Percentiles rank a stretch among this genome's conserved stretches.
phyloP scores from a whole-genome alignment of 768 basidiomycete genomes.

The Strobilomyces confusus region DNA sequence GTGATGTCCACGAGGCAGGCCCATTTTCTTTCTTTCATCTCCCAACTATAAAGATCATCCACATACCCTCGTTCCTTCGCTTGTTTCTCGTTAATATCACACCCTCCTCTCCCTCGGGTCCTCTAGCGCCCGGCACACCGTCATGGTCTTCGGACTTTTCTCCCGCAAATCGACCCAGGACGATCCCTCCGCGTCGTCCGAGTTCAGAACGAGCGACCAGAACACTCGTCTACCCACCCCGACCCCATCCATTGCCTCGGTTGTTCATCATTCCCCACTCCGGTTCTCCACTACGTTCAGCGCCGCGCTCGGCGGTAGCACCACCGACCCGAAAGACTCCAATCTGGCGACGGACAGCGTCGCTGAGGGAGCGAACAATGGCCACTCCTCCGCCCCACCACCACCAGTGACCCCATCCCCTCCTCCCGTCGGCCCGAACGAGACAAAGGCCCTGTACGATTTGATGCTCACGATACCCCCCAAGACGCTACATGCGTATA shows the following conservation, averaged over 20 bases:
- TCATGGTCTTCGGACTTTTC: constrained; percentile 43
- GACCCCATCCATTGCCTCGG: constrained; percentile 45
- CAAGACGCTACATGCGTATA: constrained; percentile 62
- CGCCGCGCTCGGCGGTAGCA: constrained; percentile 16
- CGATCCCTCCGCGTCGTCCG: constrained; percentile 7
- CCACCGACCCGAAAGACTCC: constrained; percentile 19
- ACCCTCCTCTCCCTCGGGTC: background rate
- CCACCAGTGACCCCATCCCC: constrained; percentile 31
- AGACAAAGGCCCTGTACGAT: constrained; percentile 42
- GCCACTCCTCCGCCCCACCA: constrained; percentile 16
- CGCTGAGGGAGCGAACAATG: constrained; percentile 4
- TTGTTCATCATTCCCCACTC: constrained; percentile 20
- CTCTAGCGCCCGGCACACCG: background rate
- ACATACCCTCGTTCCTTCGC: constrained; percentile 1
- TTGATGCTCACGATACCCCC: constrained; percentile 61
- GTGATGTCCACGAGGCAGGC: constrained; percentile 19
- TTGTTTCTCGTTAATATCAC: constrained; percentile 12
- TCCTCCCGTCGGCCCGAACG: constrained; percentile 38
- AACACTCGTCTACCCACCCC: constrained; percentile 47
- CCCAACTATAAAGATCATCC: constrained; percentile 7
- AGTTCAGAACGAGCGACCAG: constrained; percentile 1
- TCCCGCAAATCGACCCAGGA: constrained; percentile 29
- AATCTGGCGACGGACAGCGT: constrained; percentile 6
- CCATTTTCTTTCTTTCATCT: constrained; percentile 8
- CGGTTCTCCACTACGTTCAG: constrained; percentile 18